These are phyloP conservation scores for Ceratobasidium sp. DNA, from an alignment of 1,284 basidiomycete genomes.

Conservation along the genomic window DNA sequence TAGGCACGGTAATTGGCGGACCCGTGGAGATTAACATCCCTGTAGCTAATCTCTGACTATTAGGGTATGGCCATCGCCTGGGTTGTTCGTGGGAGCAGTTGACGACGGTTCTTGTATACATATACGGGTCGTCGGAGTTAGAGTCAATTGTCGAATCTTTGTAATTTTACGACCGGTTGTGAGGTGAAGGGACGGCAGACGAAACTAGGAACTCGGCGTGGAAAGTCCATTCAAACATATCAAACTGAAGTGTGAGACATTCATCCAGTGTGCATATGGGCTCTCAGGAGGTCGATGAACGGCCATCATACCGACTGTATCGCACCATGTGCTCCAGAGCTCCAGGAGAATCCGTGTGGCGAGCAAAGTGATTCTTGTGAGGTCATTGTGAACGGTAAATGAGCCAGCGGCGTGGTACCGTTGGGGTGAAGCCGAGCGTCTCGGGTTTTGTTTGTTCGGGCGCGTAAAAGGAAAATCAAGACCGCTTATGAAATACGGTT, in stretches of 20 bases:
- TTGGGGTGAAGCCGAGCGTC: neutral
- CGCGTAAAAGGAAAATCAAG: slow-evolving; percentile 30
- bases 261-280: neutral
- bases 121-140: slow-evolving; percentile 3
- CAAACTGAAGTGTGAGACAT: slow-evolving; percentile 17
- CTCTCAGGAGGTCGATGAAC: slow-evolving; percentile 5
- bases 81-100: too few relatives aligned
- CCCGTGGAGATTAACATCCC: neutral
- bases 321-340: slow-evolving; percentile 20
- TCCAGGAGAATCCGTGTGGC: neutral
- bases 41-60: neutral
- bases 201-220: neutral
- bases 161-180: neutral
- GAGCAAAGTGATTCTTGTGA: neutral
- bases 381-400: neutral
- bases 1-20: neutral
- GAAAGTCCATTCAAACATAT: slow-evolving; percentile 18
- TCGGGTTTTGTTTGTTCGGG: slow-evolving; percentile 21
- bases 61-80: too few relatives aligned
- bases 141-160: neutral
- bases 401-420: neutral
- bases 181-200: neutral
- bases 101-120: neutral
- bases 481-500: slow-evolving; percentile 12
- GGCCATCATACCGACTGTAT: slow-evolving; percentile 20